Evolutionary conservation across 2,329 filamentous ascomycete species (phyloP).

Genomic region (Xylaria digitata): DNA sequence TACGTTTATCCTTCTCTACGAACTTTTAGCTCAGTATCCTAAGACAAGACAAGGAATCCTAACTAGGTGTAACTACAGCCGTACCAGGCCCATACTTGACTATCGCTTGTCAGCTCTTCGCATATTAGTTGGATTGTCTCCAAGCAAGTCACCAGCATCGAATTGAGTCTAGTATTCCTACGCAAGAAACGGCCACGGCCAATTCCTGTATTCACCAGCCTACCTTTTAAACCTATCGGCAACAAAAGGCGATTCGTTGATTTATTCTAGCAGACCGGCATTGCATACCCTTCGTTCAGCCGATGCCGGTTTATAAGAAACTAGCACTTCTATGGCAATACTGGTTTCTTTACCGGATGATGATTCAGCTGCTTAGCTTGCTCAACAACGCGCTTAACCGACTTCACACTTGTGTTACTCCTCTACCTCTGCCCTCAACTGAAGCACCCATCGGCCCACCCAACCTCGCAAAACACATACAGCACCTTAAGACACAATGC

Average conservation of each 20-base stretch:
- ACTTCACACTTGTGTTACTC: slow-evolving; percentile 11
- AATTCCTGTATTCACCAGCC: not conserved
- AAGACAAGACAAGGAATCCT: not conserved
- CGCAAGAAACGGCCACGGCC: not conserved
- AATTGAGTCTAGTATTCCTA: not conserved
- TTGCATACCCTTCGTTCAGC: not conserved
- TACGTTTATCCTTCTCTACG: slow-evolving; percentile 2
- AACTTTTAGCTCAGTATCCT: not conserved
- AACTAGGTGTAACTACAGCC: not conserved
- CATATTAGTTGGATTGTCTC: not conserved
- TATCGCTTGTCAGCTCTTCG: not conserved
- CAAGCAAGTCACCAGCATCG: not conserved
- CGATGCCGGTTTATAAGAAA: not conserved
- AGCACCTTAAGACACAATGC: slow-evolving; percentile 36
- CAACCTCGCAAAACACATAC: not conserved
- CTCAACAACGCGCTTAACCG: slow-evolving; percentile 17
- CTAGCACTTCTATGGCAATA: not conserved
- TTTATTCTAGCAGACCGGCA: not conserved
- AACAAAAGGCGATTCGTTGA: not conserved
- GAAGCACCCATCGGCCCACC: not conserved
- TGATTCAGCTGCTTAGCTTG: slow-evolving; percentile 24
- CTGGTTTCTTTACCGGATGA: slow-evolving; percentile 25
- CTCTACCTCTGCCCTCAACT: not conserved
- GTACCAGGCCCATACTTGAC: not conserved
- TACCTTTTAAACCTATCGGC: not conserved